Evolutionary conservation across 805 yeast genomes (phyloP), one percentile per base, ranked within the genome.

Genomic region (Kockiozyma suomiensis): DNA sequence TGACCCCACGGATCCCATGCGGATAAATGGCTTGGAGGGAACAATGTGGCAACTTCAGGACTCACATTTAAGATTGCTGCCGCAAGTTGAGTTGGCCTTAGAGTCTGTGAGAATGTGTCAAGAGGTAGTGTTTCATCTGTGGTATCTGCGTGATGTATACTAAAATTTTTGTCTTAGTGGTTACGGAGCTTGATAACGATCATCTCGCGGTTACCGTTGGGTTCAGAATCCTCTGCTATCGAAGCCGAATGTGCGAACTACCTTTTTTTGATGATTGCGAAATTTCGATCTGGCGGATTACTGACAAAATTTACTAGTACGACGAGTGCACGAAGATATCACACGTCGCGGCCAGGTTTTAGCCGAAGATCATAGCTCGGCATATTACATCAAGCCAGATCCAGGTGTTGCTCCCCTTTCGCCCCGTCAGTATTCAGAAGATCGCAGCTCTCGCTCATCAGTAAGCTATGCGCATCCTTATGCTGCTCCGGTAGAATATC

Each of bases 11-110:
- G 65, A 61, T 2, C 23, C 56, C 8, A 23, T 45, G 26, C 59
- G 65, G 15, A 33, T 61, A 4, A 40, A 56, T 1, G 33, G 43
- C 19, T 30, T 62, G 17, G 66, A 62, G 42, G 37, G 48, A 23
- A 45, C 56, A 12, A 50, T 62, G 55, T 62, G 66, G 66, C 66
- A 62, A 21, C 35, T 62, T n/a, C 65, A 62, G 33, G 66, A 60
- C 26, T 50, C 66, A 17, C 49, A 60, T 40, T 17, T 53, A 17
- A 41, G 66, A 15, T 21, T 60, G 21, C 56, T 61, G 41, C 58
- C 61, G 12, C 52, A 50, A 26, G 26, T 55, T 15, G 64, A 62
- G n/a, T 46, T 59, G 55, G 47, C 61, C 12, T 47, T 59, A 30
- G 66, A 60, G 33, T 51, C 66, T 13, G 47, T 54, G 7, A 46